Conservation (phyloP, 78 protist species). For the Corallochytrium limacisporum region DNA sequence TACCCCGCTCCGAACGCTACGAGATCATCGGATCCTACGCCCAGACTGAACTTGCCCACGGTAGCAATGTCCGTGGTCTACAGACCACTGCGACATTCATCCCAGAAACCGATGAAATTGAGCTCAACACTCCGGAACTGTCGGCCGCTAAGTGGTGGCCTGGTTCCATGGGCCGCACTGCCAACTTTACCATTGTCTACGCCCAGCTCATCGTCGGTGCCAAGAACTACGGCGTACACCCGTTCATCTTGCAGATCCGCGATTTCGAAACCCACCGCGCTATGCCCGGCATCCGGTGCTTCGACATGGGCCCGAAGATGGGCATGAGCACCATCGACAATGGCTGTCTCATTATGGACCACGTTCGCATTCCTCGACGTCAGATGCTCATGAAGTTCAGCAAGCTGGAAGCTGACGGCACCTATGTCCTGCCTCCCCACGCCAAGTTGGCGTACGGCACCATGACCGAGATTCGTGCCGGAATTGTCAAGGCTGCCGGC, state of each 20-base stretch:
- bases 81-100: conserved; percentile 30
- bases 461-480: background rate
- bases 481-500: background rate
- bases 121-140: conserved; percentile 26
- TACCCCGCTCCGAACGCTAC: background rate
- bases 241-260: background rate
- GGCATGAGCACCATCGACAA: background rate
- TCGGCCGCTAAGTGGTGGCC: conserved; percentile 38
- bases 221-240: conserved; percentile 3
- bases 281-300: background rate
- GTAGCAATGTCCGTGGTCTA: conserved; percentile 38
- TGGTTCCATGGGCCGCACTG: conserved; percentile 8
- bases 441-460: background rate
- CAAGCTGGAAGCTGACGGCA: background rate
- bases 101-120: background rate
- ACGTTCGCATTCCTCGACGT: background rate
- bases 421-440: background rate
- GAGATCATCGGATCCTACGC: conserved; percentile 29
- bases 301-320: background rate
- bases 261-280: background rate
- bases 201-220: conserved; percentile 17
- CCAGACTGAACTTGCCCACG: conserved; percentile 40
- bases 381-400: background rate
- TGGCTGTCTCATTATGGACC: background rate
- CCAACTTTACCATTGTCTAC: conserved; percentile 19